Conservation (phyloP, 2,329 filamentous ascomycete species). For the Didymella lethalis region DNA sequence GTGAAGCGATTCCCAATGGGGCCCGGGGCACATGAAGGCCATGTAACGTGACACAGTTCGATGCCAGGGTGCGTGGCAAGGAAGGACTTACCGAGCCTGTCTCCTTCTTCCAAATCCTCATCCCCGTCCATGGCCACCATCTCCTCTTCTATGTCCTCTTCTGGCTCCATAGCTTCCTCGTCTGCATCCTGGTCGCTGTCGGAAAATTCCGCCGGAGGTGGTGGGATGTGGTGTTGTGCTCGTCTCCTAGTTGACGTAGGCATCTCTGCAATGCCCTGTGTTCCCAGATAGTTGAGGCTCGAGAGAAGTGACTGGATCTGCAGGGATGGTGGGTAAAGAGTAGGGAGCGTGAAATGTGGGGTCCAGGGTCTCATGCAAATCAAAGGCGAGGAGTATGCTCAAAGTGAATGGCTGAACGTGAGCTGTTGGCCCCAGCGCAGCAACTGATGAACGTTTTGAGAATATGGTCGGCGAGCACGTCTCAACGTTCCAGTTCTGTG, state of each 20-base stretch:
- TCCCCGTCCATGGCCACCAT: conserved; percentile 34
- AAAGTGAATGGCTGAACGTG: conserved; percentile 15
- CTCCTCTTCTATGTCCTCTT: conserved; percentile 38
- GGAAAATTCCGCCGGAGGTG: conserved; percentile 32
- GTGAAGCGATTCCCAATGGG: neutral
- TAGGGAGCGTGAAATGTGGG: conserved; percentile 14
- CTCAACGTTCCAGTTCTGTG: conserved; percentile 23
- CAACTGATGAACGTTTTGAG: conserved; percentile 2
- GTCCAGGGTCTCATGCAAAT: conserved; percentile 17
- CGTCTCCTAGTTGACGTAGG: conserved; percentile 40
- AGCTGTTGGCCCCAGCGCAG: conserved; percentile 12
- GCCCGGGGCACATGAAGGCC: neutral
- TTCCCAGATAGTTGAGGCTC: neutral
- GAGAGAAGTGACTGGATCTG: neutral
- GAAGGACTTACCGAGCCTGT: conserved; percentile 31
- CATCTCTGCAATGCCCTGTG: conserved; percentile 26
- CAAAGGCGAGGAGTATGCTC: neutral
- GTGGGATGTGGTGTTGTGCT: conserved; percentile 27
- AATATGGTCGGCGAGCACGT: conserved; percentile 11
- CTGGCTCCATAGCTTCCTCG: conserved; percentile 31
- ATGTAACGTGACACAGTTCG: conserved; percentile 6
- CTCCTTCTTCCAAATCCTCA: conserved; percentile 59
- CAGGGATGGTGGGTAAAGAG: conserved; percentile 19
- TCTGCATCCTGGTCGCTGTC: conserved; percentile 40
- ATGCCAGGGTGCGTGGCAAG: conserved; percentile 1